Percentiles rank a stretch among this genome's conserved stretches.
These are phyloP conservation scores for Solanum habrochaites DNA, from an alignment of 257 asterid species.

Conservation along the genomic window DNA sequence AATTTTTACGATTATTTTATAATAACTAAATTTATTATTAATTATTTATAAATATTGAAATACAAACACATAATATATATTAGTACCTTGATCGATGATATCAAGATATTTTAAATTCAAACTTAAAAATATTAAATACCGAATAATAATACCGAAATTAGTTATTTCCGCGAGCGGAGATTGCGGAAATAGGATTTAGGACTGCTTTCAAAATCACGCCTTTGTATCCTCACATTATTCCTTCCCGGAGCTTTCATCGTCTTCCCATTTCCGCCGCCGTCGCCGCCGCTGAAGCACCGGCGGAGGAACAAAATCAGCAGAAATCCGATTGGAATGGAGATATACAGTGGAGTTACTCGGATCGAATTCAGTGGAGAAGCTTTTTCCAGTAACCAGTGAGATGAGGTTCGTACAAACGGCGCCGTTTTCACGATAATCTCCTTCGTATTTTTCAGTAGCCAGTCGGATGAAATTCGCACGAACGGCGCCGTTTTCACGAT, in stretches of 20 bases:
- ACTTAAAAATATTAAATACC: background rate
- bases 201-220: background rate
- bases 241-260: conserved; percentile 22
- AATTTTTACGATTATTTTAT: no score
- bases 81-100: no score
- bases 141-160: background rate
- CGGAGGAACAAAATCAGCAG: background rate
- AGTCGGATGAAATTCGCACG: background rate
- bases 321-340: background rate
- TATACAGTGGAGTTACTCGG: background rate
- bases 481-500: no score
- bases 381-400: background rate
- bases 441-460: background rate
- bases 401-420: background rate
- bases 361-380: background rate
- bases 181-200: conserved; percentile 6
- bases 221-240: background rate
- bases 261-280: background rate
- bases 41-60: background rate
- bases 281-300: conserved; percentile 1
- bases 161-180: background rate
- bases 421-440: background rate
- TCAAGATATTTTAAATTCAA: background rate
- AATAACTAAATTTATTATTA: background rate
- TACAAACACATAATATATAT: no score